Base-by-base conservation (phyloP, 1,139 yeast species). In the Candida glucosophila region DNA sequence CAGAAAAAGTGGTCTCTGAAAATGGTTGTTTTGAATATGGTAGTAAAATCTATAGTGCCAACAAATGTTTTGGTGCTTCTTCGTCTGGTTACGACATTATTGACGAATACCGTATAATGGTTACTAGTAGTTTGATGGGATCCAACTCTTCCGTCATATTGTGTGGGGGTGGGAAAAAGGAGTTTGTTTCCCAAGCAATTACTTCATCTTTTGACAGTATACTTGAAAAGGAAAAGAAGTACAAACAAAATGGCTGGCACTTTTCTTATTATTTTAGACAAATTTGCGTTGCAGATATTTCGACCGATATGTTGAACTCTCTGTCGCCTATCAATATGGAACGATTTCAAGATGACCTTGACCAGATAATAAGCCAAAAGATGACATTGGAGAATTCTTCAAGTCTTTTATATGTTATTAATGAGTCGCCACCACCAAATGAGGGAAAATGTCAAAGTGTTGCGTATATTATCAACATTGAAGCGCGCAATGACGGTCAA, bases 21-120 rank as follows among this genome's bases (percentile, higher is more conserved):
- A n/a, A n/a, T n/a, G n/a, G n/a, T n/a, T n/a, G n/a, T n/a, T n/a
- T n/a, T n/a, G n/a, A n/a, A n/a, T n/a, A n/a, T n/a, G n/a, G n/a
- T n/a, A n/a, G n/a, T n/a, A n/a, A n/a, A n/a, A n/a, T n/a, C n/a
- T n/a, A n/a, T n/a, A n/a, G n/a, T n/a, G n/a, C n/a, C n/a, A 47
- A 41, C 29, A 57, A 57, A 32, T 36, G 39, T 1, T 40, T 50
- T 15, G 21, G 16, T n/a, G 20, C 11, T 2, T 25, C 26, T 12
- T 26, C 24, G 2, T 15, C 41, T 1, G 25, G 27, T 6, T 20
- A 29, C 1, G 28, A 32, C n/a, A 32, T 52, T 1, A 29, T 43
- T 4, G 42, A 42, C n/a, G 55, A 53, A 22, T 47, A 40, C 26
- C 29, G 41, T 10, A 40, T 37, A 23, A 35, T 54, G 8, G 29